Percentiles rank a stretch among this genome's conserved stretches.
Evolutionary conservation across 768 basidiomycete species (phyloP).

Genomic region (Tylopilus balloui): DNA sequence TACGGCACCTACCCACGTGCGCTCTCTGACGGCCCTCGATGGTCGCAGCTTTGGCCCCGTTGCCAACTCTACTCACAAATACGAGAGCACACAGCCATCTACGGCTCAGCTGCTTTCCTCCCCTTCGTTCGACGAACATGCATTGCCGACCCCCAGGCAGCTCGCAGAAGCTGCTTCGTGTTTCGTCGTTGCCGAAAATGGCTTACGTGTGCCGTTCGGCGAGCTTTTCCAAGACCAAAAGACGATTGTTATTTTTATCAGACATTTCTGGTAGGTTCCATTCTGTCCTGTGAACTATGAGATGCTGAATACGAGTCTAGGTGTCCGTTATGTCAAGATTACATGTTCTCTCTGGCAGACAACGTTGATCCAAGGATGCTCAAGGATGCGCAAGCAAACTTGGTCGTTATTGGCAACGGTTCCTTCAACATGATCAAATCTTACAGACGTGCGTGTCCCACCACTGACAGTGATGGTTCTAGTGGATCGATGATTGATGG

Average conservation of each 20-base stretch:
- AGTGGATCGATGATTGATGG: neutral
- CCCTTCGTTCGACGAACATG: slow-evolving; percentile 39
- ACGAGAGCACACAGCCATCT: slow-evolving; percentile 14
- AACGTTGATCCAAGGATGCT: slow-evolving; percentile 47
- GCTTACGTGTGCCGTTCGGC: slow-evolving; percentile 62
- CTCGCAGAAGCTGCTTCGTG: slow-evolving; percentile 59
- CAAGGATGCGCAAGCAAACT: slow-evolving; percentile 45
- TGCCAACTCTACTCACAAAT: neutral
- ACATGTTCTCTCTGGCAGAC: slow-evolving; percentile 63
- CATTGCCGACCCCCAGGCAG: slow-evolving; percentile 50
- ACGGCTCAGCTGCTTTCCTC: slow-evolving; percentile 11
- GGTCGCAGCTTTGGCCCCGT: slow-evolving; percentile 6
- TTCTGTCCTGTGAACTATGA: slow-evolving; percentile 2
- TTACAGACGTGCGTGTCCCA: slow-evolving; percentile 50
- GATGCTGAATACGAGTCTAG: slow-evolving; percentile 26
- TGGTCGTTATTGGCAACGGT: slow-evolving; percentile 79
- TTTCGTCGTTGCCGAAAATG: slow-evolving; percentile 63
- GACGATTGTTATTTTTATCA: slow-evolving; percentile 79
- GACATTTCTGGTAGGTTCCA: slow-evolving; percentile 67
- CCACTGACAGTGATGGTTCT: neutral
- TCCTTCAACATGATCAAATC: slow-evolving; percentile 71
- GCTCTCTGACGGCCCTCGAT: slow-evolving; percentile 22
- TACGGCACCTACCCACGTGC: slow-evolving; percentile 16
- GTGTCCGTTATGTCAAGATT: slow-evolving; percentile 86
- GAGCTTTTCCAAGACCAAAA: slow-evolving; percentile 54